Evolutionary conservation across 2,329 filamentous ascomycete genomes (phyloP), one percentile per base, ranked within the genome.

Genomic region (Cladosporium sp.): DNA sequence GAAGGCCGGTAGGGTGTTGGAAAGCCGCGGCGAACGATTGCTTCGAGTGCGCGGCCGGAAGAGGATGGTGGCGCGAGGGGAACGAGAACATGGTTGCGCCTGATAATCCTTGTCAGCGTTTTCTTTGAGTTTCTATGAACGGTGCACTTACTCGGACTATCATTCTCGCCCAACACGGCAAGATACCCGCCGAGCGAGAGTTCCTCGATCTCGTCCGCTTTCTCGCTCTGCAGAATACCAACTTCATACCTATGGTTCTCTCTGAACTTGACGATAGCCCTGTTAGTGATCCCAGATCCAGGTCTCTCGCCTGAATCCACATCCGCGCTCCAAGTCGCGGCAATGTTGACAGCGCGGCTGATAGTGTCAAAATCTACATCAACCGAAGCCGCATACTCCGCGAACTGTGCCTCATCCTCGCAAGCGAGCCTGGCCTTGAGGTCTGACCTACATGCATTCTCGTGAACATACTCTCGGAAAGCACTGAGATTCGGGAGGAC

Each of bases 1-100:
- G 92, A 9, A 96, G 78, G 8, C 92, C 91, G 0, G 84, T 85
- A 1, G 90, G 90, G 2, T 74, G 58, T n/a, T 81, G 66, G 64
- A 95, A 90, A 1, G 70, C 70, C 16, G 83, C 77, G 0, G 74
- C 77, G 48, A 71, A 77, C 10, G 58, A 49, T 11, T 45, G 54
- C 0, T 74, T 68, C 16, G 64, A 61, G 1, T 69, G 63, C 46
- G 63, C 58, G 22, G 55, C 33, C 2, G 71, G 68, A 11, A 80
- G 71, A 10, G 79, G 74, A 60, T 86, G 82, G 68, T 96, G 91
- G 0, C 90, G 83, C 2, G 89, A 83, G 2, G 88, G 84, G 59
- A 95, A 93, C 41, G 87, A 83, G 73, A 97, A 96, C 43, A 92
- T 74, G 0, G 88, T 87, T 2, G 87, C 79, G 37, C 86, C 86